A percentile compares a stretch with the other conserved stretches of the same genome.
Evolutionary conservation across 805 yeast species (phyloP).

Genomic region (Ogataea philodendri): DNA sequence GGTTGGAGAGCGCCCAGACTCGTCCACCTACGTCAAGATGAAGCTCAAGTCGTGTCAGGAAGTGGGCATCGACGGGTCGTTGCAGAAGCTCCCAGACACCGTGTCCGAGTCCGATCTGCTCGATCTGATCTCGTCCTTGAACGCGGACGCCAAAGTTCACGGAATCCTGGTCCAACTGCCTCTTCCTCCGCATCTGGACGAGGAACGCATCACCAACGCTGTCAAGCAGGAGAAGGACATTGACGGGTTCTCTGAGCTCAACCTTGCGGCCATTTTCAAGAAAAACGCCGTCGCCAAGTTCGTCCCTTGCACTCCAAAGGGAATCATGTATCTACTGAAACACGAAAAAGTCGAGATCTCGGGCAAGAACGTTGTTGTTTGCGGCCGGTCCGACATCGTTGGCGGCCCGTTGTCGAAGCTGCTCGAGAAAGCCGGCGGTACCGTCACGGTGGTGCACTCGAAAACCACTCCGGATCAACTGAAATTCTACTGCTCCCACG

Average conservation of each 20-base stretch:
- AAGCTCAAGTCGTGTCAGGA: conserved; percentile 87
- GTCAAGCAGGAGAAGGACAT: conserved; percentile 87
- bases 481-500: conserved; percentile 50
- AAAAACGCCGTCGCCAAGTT: conserved; percentile 80
- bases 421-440: conserved; percentile 74
- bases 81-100: conserved; percentile 62
- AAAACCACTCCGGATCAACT: conserved; percentile 59
- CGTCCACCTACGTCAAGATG: conserved; percentile 87
- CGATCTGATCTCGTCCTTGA: conserved; percentile 57
- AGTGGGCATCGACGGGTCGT: conserved; percentile 69
- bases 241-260: conserved; percentile 88
- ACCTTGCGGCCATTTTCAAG: conserved; percentile 87
- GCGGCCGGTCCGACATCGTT: conserved; percentile 94
- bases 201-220: conserved; percentile 72
- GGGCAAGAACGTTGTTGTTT: conserved; percentile 87
- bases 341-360: conserved; percentile 61
- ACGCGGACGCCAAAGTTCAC: conserved; percentile 72
- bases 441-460: conserved; percentile 87
- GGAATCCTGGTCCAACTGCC: conserved; percentile 92
- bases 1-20: conserved; percentile 88
- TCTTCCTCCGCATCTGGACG: conserved; percentile 76
- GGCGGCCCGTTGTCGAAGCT: conserved; percentile 91
- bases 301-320: conserved; percentile 95
- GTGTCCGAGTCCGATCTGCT: conserved; percentile 61
- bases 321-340: conserved; percentile 77